A percentile compares a stretch with the other conserved stretches of the same genome.
phyloP scores from a whole-genome alignment of 139 green algal genomes.

The Trebouxia sp. region DNA sequence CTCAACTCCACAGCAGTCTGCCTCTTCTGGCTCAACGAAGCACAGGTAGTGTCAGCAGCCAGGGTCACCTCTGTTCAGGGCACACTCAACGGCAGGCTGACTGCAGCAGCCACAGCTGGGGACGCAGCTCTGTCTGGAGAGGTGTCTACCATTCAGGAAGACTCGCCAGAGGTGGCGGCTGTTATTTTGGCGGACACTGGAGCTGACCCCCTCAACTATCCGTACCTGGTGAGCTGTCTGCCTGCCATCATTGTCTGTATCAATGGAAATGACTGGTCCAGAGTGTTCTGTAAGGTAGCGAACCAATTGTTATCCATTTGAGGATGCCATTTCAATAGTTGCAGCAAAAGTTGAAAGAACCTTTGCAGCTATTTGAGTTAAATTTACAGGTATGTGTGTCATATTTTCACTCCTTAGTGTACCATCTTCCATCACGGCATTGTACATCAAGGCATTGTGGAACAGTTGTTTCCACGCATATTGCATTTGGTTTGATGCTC shows the following conservation, averaged over 20 bases:
- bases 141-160: neutral
- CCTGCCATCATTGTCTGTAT: too few relatives aligned
- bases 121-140: neutral
- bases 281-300: too few relatives aligned
- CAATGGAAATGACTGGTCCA: too few relatives aligned
- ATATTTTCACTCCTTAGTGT: neutral
- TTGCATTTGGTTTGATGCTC: too few relatives aligned
- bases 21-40: conserved; percentile 19
- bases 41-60: neutral
- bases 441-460: too few relatives aligned
- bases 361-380: too few relatives aligned
- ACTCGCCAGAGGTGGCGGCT: conserved; percentile 14
- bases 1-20: neutral
- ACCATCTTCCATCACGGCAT: neutral
- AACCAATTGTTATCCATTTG: too few relatives aligned
- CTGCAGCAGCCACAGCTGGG: neutral
- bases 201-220: conserved; percentile 12
- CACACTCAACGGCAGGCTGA: conserved; percentile 19
- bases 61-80: neutral
- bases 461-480: too few relatives aligned
- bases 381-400: too few relatives aligned
- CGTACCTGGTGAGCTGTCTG: conserved; percentile 3
- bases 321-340: too few relatives aligned
- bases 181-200: conserved; percentile 23
- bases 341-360: too few relatives aligned